Conservation (phyloP, 768 basidiomycete genomes). For the Russula brevipes region DNA sequence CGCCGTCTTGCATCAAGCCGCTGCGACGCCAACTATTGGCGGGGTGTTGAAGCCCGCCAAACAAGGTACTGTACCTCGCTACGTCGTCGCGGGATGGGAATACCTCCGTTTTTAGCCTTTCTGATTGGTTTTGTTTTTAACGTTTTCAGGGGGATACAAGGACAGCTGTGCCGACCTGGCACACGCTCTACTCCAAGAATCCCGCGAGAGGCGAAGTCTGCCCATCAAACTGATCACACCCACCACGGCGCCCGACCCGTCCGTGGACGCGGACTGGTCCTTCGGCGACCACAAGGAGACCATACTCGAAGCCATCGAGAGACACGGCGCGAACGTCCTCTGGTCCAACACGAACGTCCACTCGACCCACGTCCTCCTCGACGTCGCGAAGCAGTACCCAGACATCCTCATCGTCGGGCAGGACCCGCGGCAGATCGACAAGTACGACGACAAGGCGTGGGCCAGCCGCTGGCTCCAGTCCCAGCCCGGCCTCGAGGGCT, state of each 20-base stretch:
- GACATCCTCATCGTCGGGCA: slow-evolving; percentile 5
- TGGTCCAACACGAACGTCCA: slow-evolving; percentile 7
- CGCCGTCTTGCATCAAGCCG: slow-evolving; percentile 3
- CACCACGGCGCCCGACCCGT: neutral
- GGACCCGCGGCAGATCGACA: slow-evolving; percentile 5
- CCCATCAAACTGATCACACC: slow-evolving; percentile 1
- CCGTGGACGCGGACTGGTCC: slow-evolving; percentile 4
- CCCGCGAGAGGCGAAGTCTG: neutral
- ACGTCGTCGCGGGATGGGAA: neutral
- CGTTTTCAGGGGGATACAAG: slow-evolving; percentile 3
- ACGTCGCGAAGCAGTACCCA: neutral
- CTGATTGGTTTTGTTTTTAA: neutral
- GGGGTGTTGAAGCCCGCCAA: slow-evolving; percentile 1
- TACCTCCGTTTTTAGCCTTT: neutral
- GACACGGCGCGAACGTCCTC: neutral
- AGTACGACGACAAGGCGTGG: slow-evolving; percentile 4
- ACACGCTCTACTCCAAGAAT: neutral
- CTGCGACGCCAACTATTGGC: neutral
- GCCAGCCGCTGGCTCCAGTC: neutral
- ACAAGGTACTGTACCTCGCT: neutral
- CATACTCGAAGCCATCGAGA: slow-evolving; percentile 7
- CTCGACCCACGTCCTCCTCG: slow-evolving; percentile 3
- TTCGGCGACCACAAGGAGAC: slow-evolving; percentile 9
- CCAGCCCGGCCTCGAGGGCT: neutral
- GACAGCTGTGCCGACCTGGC: slow-evolving; percentile 3